Evolutionary conservation across 2,329 filamentous ascomycete species (phyloP), one percentile per base, ranked within the genome.

Genomic region (Lecanosticta acicola): DNA sequence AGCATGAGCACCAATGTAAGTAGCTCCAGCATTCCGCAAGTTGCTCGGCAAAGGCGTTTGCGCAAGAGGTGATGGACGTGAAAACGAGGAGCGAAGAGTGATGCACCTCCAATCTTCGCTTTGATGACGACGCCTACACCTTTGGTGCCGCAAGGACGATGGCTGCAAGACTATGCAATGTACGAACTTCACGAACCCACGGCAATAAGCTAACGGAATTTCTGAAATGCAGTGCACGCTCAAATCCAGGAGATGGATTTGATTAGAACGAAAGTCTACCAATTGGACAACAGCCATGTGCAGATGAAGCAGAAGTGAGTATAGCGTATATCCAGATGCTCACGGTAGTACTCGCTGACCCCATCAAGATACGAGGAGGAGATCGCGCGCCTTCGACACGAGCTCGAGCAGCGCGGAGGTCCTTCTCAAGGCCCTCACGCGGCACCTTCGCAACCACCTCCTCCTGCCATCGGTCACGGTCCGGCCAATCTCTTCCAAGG

Each of bases 171-270:
- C n/a, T n/a, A n/a, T n/a, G n/a, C n/a, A n/a, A n/a, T n/a, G n/a
- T n/a, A n/a, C n/a, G n/a, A n/a, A n/a, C n/a, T n/a, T n/a, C n/a
- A n/a, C n/a, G n/a, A n/a, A n/a, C n/a, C n/a, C n/a, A n/a, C n/a
- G n/a, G n/a, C n/a, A n/a, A n/a, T n/a, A n/a, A n/a, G 24, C 24
- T 29, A 29, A 29, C 24, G 11, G 5, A 5, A 11, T 29, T 33
- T 48, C 35, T 48, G 39, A 43, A 45, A 44, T 59, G 57, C 67
- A 96, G 93, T 97, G 64, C 83, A 87, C 48, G 80, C 83, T 40
- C 93, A 98, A 67, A 84, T 96, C 55, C 84, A 91, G 62, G 93
- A 98, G 71, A 93, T 97, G 78, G 87, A 95, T 66, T 79, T 95
- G 62, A 88, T 98, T 40, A 79, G 90, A 53, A 85, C 90, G 65